Base-by-base conservation (phyloP, 2,329 filamentous ascomycete genomes). In the Penicillium glabrum region DNA sequence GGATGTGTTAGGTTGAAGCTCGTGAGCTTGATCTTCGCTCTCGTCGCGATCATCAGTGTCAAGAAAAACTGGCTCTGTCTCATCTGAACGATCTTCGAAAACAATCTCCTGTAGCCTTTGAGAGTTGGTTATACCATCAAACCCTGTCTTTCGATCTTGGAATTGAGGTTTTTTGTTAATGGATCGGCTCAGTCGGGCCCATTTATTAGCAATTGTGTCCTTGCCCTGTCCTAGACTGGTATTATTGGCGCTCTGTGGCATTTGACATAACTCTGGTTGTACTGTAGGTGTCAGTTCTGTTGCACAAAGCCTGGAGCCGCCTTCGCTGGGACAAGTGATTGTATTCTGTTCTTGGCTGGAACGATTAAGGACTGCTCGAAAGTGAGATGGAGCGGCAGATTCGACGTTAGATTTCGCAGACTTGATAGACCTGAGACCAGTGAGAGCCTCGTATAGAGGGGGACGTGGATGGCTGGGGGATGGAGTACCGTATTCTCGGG, bases 1-100 rank as follows among this genome's bases (percentile, higher is more conserved):
- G 13, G 60, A 57, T 2, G 27, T 53, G 37, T 50, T 63, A 6
- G 50, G 47, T 6, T 53, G 58, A 11, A 55, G 24, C 35, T 49
- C 26, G 24, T 43, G 41, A 45, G 57, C 44, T 23, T 51, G 54
- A 11, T 60, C 51, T 23, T 58, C 31, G 10, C 27, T 26, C 16
- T 56, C 45, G 26, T 16, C 26, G 9, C 48, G 51, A 39, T 47
- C n/a, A 9, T 56, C 44, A 27, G 44, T 29, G 19, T 54, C 51
- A 16, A 52, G 29, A 19, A 31, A 58, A 14, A 45, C 54, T 5
- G 54, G 21, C 21, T 51, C 41, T 23, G 35, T 43, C 19, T 53
- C 56, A 21, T 57, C 52, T 10, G 31, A 46, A 23, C 10, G 23
- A 19, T 47, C 31, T 26, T 19, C 7, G 8, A 48, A 33, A 24